Evolutionary conservation across 2,329 filamentous ascomycete species (phyloP).

Genomic region (Diplodia sapinea): DNA sequence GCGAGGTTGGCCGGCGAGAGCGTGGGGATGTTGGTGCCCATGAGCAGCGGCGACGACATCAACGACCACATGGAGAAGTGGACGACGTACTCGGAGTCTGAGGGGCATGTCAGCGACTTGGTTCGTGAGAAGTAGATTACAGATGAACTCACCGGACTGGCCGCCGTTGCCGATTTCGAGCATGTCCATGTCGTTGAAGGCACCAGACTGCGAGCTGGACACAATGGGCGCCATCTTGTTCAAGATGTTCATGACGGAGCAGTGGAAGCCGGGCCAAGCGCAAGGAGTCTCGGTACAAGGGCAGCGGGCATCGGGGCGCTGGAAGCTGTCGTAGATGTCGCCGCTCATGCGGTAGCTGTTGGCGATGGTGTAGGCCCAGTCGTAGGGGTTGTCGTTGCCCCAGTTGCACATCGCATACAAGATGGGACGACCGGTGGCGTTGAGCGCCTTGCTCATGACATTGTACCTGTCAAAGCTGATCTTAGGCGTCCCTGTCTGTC

Average conservation of each 20-base stretch:
- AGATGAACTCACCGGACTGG: constrained; percentile 35
- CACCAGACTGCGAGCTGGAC: constrained; percentile 51
- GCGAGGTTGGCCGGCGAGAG: constrained; percentile 52
- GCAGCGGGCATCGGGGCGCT: constrained; percentile 51
- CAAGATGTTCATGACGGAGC: constrained; percentile 57
- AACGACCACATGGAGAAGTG: constrained; percentile 59
- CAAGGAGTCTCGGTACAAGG: constrained; percentile 53
- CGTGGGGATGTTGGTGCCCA: constrained; percentile 53
- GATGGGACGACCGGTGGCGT: constrained; percentile 53
- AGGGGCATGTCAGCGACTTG: constrained; percentile 27
- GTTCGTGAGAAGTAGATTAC: background rate
- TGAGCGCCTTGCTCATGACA: constrained; percentile 56
- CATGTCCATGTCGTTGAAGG: constrained; percentile 58
- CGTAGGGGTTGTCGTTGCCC: constrained; percentile 56
- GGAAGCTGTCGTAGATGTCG: constrained; percentile 56
- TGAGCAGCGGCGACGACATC: constrained; percentile 55
- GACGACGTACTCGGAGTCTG: constrained; percentile 52
- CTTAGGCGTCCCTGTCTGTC: constrained; percentile 56
- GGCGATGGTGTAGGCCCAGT: constrained; percentile 55
- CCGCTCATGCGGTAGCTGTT: constrained; percentile 56
- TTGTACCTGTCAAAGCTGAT: constrained; percentile 56
- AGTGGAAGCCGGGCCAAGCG: constrained; percentile 54
- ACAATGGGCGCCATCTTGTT: constrained; percentile 55
- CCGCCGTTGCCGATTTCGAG: constrained; percentile 56
- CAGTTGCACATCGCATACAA: constrained; percentile 59